Evolutionary conservation across 2,329 filamentous ascomycete genomes (phyloP).

Genomic region (Phaeosphaeria sp.): DNA sequence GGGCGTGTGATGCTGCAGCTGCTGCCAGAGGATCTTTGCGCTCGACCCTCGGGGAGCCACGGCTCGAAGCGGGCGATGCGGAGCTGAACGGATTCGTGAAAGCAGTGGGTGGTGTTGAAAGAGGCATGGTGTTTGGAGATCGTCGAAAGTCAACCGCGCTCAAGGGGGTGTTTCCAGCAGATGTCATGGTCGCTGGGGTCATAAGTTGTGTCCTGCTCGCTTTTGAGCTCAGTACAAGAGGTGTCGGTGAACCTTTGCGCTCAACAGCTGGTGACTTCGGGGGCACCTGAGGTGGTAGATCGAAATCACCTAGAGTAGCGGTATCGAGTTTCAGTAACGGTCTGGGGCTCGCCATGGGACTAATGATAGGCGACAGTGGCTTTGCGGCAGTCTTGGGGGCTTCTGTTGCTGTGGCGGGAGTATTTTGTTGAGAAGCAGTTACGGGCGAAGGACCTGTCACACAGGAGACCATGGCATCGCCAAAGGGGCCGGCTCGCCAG

Average conservation of each 20-base stretch:
- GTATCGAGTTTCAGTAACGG: constrained; percentile 45
- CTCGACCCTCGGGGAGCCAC: constrained; percentile 41
- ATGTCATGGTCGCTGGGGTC: constrained; percentile 36
- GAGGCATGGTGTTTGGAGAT: constrained; percentile 38
- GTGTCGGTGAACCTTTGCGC: constrained; percentile 43
- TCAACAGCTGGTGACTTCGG: constrained; percentile 46
- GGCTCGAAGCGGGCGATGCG: constrained; percentile 37
- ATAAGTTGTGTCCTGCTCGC: constrained; percentile 40
- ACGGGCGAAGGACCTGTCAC: constrained; percentile 45
- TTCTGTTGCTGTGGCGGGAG: constrained; percentile 20
- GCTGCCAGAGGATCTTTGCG: constrained; percentile 38
- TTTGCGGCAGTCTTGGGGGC: constrained; percentile 15
- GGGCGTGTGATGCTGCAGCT: constrained; percentile 30
- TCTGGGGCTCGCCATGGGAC: constrained; percentile 37
- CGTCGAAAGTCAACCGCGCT: constrained; percentile 39
- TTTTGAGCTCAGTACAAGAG: constrained; percentile 40
- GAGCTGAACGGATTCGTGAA: constrained; percentile 41
- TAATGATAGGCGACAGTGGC: constrained; percentile 41
- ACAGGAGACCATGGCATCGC: constrained; percentile 49
- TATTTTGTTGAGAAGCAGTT: constrained; percentile 21
- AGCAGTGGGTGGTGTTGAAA: constrained; percentile 40
- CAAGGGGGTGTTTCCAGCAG: constrained; percentile 31
- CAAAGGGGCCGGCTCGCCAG: constrained; percentile 49
- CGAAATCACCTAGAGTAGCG: constrained; percentile 22
- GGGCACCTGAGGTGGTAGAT: constrained; percentile 44